These are phyloP conservation scores for Ceratopteris richardii DNA, from an alignment of 75 land plant species.

Conservation along the genomic window DNA sequence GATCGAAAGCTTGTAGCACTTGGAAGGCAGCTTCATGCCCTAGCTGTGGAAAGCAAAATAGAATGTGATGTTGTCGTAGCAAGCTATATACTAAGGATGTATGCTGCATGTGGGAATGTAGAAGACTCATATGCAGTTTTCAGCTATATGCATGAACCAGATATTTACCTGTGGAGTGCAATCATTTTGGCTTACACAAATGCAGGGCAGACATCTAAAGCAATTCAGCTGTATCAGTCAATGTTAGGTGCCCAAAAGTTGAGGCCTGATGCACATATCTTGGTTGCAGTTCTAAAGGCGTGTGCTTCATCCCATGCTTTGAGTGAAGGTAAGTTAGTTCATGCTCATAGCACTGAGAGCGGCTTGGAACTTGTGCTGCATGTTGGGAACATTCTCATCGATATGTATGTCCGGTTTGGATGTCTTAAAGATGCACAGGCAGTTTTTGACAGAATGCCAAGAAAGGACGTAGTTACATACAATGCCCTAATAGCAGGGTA, in stretches of 20 bases:
- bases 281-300: conserved; percentile 8
- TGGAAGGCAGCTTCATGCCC: background rate
- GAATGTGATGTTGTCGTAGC: background rate
- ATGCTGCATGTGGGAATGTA: background rate
- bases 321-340: conserved; percentile 56
- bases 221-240: background rate
- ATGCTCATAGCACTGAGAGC: conserved; percentile 34
- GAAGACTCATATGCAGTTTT: background rate
- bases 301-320: conserved; percentile 10
- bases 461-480: conserved; percentile 19
- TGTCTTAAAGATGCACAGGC: conserved; percentile 11
- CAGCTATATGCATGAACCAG: background rate
- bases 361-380: conserved; percentile 24
- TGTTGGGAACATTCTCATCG: conserved; percentile 24
- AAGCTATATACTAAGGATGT: background rate
- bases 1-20: background rate
- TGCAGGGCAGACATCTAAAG: background rate
- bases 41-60: background rate
- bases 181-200: conserved; percentile 1
- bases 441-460: conserved; percentile 28
- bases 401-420: conserved; percentile 7
- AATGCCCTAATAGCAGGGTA: conserved; percentile 18
- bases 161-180: conserved; percentile 7
- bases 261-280: conserved; percentile 6
- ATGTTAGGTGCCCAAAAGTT: background rate